Base-by-base conservation (phyloP, 2,329 filamentous ascomycete genomes). In the Cytospora paraplurivora region DNA sequence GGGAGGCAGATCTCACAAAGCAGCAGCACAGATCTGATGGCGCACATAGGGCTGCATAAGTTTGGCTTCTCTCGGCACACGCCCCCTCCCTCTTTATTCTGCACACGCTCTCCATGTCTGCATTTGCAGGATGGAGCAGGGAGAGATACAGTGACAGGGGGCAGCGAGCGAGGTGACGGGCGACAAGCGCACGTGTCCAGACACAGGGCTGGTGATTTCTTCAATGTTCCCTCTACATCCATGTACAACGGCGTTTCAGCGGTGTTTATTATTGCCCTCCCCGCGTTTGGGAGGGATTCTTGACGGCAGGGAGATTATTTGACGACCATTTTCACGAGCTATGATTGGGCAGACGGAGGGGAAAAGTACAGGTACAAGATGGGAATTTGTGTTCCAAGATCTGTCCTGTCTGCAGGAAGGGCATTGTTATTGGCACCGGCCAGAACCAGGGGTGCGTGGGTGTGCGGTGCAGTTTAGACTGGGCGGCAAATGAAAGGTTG, bases 291-390 rank as follows among this genome's bases (percentile, higher is more conserved):
- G 41, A 21, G 44, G 73, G 76, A 76, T 76, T 76, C 77, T 78
- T 79, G 77, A 73, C 65, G 56, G 47, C 68, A 67, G 67, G 73
- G 74, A 71, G 73, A 72, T 69, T 76, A 73, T 79, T 77, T 47
- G 44, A 47, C 44, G 44, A 21, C 44, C 44, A 19, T 17, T n/a
- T 75, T 77, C 76, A 82, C 75, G 81, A 79, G 70, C 77, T 77
- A 81, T 85, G 82, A 85, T 85, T 85, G 82, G 82, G 77, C 69
- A 71, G 72, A 64, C 61, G 59, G 69, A 67, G 72, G 72, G 13
- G 54, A 78, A 78, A 80, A 77, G 76, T 78, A 82, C 78, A 76
- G 62, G 78, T 78, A 77, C 75, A 75, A 47, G n/a, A 47, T 21
- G 44, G n/a, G 44, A 12, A 4, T 19, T 19, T 37, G 35, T 37